Base-by-base conservation (phyloP, 2,329 filamentous ascomycete genomes). In the Trematosphaeria pertusa region DNA sequence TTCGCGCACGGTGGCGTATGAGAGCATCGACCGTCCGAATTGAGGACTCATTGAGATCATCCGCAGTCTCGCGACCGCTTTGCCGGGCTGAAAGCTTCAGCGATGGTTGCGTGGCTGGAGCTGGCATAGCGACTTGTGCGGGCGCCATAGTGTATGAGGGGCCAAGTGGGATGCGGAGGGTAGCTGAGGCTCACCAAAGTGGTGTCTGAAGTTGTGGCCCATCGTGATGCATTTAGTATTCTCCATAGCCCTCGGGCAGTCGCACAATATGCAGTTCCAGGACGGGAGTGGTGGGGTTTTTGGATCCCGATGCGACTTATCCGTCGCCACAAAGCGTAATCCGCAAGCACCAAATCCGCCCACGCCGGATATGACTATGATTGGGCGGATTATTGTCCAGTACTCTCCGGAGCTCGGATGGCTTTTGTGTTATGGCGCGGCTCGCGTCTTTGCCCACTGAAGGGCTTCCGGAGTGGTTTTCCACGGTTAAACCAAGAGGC, bases 1-100 rank as follows among this genome's bases (percentile, higher is more conserved):
- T 54, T 2, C 61, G 58, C 10, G 74, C 73, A 21, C 74, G 62
- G 2, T 68, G 62, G 7, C 73, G 66, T 4, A 77, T 56, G 9
- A 77, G 61, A 15, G 70, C 71, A 41, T 76, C 73, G 21, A 76
- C 63, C 1, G 73, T 75, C 18, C 53, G 48, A 14, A 62, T 60
- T 3, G 41, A 12, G 28, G 22, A 20, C 11, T 50, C 45, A 3
- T 50, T 39, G 5, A 26, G 18, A 6, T 14, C 34, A 4, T 52
- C 32, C 5, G 33, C 20, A 24, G 21, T 37, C 33, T 39, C 41
- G 22, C 38, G n/a, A 10, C 19, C 26, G 0, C 37, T 22, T 45
- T n/a, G n/a, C n/a, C n/a, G 43, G 28, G 32, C 22, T 33, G 33
- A 1, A 37, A 5, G 5, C 44, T 48, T 40, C 35, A 30, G 24